phyloP scores from a whole-genome alignment of 306 rosid genomes.

The Vicia faba region DNA sequence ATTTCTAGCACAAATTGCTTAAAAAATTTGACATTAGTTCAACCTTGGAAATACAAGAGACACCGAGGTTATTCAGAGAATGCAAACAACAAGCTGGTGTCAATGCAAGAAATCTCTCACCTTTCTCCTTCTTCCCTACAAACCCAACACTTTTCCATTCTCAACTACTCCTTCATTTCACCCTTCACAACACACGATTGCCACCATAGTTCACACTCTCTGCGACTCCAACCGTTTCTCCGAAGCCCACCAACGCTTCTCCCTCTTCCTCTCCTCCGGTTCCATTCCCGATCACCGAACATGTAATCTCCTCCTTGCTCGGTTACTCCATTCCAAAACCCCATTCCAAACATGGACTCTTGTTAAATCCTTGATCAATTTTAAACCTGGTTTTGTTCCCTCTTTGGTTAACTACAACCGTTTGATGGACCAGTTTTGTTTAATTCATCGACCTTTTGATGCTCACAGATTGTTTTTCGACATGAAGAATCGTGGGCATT shows the following conservation, averaged over 20 bases:
- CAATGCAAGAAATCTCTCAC: slow-evolving; percentile 23
- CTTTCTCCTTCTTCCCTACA: slow-evolving; percentile 26
- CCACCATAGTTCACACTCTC: slow-evolving; percentile 63
- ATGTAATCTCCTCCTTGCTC: slow-evolving; percentile 74
- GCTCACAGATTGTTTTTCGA: slow-evolving; percentile 72
- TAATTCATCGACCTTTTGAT: slow-evolving; percentile 43
- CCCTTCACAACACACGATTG: slow-evolving; percentile 37
- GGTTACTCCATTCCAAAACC: slow-evolving; percentile 57
- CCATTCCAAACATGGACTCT: slow-evolving; percentile 56
- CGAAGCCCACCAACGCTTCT: slow-evolving; percentile 70
- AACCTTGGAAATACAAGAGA: background rate
- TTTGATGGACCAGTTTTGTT: slow-evolving; percentile 80
- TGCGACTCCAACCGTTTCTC: slow-evolving; percentile 67
- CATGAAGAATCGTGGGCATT: slow-evolving; percentile 69
- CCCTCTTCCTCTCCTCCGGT: slow-evolving; percentile 50
- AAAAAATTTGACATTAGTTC: too few species aligned
- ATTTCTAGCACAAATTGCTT: too few species aligned
- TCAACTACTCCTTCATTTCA: slow-evolving; percentile 16
- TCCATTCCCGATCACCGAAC: slow-evolving; percentile 76
- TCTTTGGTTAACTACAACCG: slow-evolving; percentile 75
- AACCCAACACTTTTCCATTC: slow-evolving; percentile 29
- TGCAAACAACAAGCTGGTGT: background rate
- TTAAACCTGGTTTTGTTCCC: slow-evolving; percentile 67
- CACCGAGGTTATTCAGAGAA: background rate
- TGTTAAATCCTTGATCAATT: slow-evolving; percentile 37